Percentiles rank a stretch among this genome's conserved stretches.
phyloP scores from a whole-genome alignment of 371 early-diverging fungal genomes.

The Funneliformis caledonium region DNA sequence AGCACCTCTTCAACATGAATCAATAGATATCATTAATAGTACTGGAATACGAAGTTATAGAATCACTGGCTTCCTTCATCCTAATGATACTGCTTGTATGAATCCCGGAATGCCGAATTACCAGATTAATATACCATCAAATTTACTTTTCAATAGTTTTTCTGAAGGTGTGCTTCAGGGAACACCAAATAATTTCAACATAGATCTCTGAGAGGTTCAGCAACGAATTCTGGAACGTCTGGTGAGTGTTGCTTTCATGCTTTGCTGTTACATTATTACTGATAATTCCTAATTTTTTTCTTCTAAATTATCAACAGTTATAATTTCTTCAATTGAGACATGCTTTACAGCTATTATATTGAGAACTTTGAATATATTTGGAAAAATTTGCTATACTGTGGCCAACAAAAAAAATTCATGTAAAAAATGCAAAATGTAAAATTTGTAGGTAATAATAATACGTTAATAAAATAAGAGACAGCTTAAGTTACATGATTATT shows the following conservation, averaged over 20 bases:
- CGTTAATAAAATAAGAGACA: too few species aligned
- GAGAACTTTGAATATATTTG: too few species aligned
- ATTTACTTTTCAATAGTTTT: not conserved
- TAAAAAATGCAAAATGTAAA: too few species aligned
- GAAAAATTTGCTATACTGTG: too few species aligned
- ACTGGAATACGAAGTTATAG: conserved; percentile 6
- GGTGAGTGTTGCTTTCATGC: conserved; percentile 2
- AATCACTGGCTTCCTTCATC: not conserved
- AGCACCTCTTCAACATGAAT: not conserved
- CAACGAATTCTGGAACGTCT: not conserved
- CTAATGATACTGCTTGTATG: not conserved
- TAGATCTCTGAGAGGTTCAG: conserved; percentile 7
- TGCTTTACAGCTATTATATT: too few species aligned
- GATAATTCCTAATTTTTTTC: not conserved
- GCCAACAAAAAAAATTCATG: too few species aligned
- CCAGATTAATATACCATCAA: conserved; percentile 5
- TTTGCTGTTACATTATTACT: conserved; percentile 9
- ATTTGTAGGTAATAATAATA: too few species aligned
- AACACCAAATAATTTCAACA: conserved; percentile 4
- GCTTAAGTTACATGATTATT: too few species aligned
- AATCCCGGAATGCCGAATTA: not conserved
- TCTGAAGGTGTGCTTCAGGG: conserved; percentile 4
- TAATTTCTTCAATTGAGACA: too few species aligned
- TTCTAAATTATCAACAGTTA: too few species aligned
- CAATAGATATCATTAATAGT: not conserved